These are phyloP conservation scores for Nicotiana obtusifolia DNA, from an alignment of 257 asterid species.

Conservation along the genomic window DNA sequence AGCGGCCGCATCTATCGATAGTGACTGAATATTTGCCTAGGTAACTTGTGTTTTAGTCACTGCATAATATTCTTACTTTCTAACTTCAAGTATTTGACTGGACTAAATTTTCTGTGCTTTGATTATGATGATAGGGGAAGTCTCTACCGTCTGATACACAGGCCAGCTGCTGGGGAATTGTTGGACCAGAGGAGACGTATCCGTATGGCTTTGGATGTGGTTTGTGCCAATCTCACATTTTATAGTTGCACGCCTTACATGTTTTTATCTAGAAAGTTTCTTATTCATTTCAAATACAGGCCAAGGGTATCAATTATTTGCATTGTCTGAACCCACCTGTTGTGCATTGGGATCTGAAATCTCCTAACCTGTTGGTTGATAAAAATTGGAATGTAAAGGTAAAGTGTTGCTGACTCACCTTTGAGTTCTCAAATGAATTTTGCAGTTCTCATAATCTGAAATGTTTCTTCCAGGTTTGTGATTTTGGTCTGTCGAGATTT, in stretches of 20 bases:
- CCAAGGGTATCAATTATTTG: conserved; percentile 87
- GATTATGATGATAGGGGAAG: conserved; percentile 60
- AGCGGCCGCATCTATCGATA: conserved; percentile 84
- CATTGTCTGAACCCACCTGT: conserved; percentile 76
- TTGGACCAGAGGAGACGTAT: conserved; percentile 75
- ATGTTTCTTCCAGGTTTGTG: conserved; percentile 57
- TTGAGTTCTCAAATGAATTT: background rate
- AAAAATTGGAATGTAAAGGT: conserved; percentile 91
- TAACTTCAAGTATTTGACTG: background rate
- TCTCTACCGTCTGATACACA: conserved; percentile 79
- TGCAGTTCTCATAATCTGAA: background rate
- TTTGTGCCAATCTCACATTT: conserved; percentile 27
- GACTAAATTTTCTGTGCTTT: background rate
- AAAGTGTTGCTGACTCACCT: conserved; percentile 7
- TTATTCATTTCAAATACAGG: conserved; percentile 35
- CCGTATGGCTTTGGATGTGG: conserved; percentile 97
- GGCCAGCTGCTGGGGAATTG: conserved; percentile 80
- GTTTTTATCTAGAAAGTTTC: conserved; percentile 9
- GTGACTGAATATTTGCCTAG: conserved; percentile 97
- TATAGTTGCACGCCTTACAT: background rate
- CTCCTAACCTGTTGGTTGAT: conserved; percentile 90
- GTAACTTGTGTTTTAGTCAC: conserved; percentile 26
- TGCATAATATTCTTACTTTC: background rate
- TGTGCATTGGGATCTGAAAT: conserved; percentile 91
- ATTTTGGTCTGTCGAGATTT: conserved; percentile 89